These are phyloP conservation scores for Diutina mesorugosa DNA, from an alignment of 1,139 yeast species.

Conservation along the genomic window DNA sequence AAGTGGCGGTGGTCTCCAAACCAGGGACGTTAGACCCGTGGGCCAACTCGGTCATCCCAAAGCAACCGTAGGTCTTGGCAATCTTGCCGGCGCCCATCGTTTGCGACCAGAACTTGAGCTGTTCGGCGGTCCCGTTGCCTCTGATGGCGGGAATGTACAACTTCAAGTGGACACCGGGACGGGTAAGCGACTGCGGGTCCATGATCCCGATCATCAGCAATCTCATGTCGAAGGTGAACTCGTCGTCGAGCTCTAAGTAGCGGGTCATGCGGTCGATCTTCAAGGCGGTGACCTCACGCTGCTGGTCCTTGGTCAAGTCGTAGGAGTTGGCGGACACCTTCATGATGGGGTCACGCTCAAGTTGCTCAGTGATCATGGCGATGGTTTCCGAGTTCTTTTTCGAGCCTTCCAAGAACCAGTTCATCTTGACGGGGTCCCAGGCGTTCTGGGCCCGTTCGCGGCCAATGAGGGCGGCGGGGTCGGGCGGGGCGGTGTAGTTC, in stretches of 20 bases:
- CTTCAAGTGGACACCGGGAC: conserved; percentile 40
- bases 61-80: conserved; percentile 74
- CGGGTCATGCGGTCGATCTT: conserved; percentile 31
- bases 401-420: conserved; percentile 34
- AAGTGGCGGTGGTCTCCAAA: conserved; percentile 83
- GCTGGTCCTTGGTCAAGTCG: conserved; percentile 26
- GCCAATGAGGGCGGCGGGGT: conserved; percentile 23
- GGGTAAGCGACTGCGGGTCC: conserved; percentile 37
- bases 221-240: conserved; percentile 20
- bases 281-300: conserved; percentile 29
- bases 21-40: conserved; percentile 94
- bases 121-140: conserved; percentile 41
- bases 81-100: conserved; percentile 57
- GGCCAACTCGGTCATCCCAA: conserved; percentile 89
- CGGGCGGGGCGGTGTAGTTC: conserved; percentile 13
- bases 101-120: conserved; percentile 59
- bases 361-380: conserved; percentile 23
- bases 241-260: conserved; percentile 30
- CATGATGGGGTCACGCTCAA: conserved; percentile 38
- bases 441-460: conserved; percentile 20
- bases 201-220: conserved; percentile 28
- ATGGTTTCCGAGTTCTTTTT: conserved; percentile 21
- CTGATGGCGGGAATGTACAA: conserved; percentile 31
- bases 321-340: conserved; percentile 24
- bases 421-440: conserved; percentile 32